These are phyloP conservation scores for Theileria parva DNA, from an alignment of 169 alveolate genomes.

Conservation along the genomic window DNA sequence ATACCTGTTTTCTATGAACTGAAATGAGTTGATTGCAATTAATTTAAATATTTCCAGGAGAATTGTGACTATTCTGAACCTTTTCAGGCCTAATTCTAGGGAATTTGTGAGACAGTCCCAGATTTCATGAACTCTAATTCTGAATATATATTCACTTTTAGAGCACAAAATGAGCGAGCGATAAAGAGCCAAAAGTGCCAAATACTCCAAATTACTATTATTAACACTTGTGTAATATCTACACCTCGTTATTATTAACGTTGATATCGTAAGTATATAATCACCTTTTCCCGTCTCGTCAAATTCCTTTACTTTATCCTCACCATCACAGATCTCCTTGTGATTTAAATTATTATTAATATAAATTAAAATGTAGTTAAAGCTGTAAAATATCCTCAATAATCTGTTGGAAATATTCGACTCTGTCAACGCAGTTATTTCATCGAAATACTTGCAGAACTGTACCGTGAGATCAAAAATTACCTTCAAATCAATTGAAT, in stretches of 20 bases:
- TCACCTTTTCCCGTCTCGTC: not conserved
- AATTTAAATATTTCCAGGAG: constrained; percentile 34
- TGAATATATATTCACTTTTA: constrained; percentile 34
- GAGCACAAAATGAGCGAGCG: constrained; percentile 14
- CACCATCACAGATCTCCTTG: not conserved
- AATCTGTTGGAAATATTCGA: not conserved
- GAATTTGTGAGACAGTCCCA: constrained; percentile 55
- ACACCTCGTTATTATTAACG: constrained; percentile 46
- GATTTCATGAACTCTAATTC: constrained; percentile 42
- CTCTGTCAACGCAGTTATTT: not conserved
- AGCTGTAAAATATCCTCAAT: not conserved
- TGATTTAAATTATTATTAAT: not conserved
- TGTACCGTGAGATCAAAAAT: constrained; percentile 13
- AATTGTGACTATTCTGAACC: constrained; percentile 18
- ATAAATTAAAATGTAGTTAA: constrained; percentile 11
- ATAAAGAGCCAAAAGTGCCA: constrained; percentile 22
- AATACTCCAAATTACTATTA: constrained; percentile 5
- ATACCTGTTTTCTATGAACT: constrained; percentile 48
- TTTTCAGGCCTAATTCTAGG: constrained; percentile 24
- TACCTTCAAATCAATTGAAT: not conserved
- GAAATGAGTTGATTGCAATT: constrained; percentile 12
- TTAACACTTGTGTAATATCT: constrained; percentile 28
- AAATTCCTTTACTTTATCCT: not conserved
- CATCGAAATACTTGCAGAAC: constrained; percentile 15
- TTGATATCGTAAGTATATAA: constrained; percentile 9